Evolutionary conservation across 441 rosid genomes (phyloP).

Genomic region (Euphorbia celastroides): DNA sequence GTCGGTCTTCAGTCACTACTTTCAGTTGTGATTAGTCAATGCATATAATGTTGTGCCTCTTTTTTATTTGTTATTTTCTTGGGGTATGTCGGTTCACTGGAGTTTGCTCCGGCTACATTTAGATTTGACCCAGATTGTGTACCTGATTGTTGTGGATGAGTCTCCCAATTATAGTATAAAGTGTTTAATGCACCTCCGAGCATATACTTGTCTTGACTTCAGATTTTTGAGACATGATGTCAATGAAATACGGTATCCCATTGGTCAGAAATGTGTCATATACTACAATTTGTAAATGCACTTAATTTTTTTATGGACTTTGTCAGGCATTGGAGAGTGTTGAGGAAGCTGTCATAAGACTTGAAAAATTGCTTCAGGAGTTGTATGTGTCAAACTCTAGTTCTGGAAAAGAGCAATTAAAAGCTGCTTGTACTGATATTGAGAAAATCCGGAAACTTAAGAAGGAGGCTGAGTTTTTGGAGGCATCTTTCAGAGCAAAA

Average conservation of each 20-base stretch:
- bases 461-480: conserved; percentile 98
- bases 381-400: conserved; percentile 69
- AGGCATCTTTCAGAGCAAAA: conserved; percentile 96
- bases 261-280: conserved; percentile 4
- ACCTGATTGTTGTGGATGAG: too few species aligned
- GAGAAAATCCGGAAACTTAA: conserved; percentile 96
- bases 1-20: conserved; percentile 1
- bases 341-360: conserved; percentile 75
- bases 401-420: conserved; percentile 83
- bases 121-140: too few species aligned
- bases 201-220: background rate
- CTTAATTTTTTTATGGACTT: conserved; percentile 21
- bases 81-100: background rate
- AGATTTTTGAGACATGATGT: background rate
- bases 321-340: conserved; percentile 89
- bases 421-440: conserved; percentile 98
- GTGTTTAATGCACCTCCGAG: conserved; percentile 1
- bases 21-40: background rate
- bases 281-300: conserved; percentile 17
- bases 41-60: background rate
- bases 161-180: too few species aligned
- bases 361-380: conserved; percentile 82
- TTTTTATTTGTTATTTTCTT: background rate
- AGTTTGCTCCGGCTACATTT: too few species aligned
- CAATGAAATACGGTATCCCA: background rate